phyloP scores from a whole-genome alignment of 2,329 filamentous ascomycete species.

The Epichloe sibirici region DNA sequence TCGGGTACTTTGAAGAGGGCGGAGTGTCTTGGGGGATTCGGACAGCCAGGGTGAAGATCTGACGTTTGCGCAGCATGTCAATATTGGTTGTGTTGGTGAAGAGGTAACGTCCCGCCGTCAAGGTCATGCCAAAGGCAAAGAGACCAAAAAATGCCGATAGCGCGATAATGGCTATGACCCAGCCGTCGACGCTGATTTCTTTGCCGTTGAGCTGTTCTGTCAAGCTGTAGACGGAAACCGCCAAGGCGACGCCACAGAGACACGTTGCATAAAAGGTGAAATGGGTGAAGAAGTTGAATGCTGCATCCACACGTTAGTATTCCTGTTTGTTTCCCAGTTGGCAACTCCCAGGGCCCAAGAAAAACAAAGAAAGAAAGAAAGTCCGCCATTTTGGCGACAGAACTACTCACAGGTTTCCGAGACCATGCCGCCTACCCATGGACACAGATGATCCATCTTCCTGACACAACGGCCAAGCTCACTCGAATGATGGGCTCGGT shows the following conservation, averaged over 20 bases:
- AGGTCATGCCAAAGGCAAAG: conserved; percentile 69
- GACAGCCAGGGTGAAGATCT: conserved; percentile 63
- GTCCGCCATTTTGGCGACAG: rapidly evolving
- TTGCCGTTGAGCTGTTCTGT: conserved; percentile 34
- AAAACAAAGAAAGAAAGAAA: no score
- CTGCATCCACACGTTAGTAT: conserved; percentile 18
- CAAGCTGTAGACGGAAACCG: conserved; percentile 52
- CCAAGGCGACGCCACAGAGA: conserved; percentile 53
- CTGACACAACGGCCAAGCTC: conserved; percentile 70
- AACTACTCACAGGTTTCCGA: conserved; percentile 58
- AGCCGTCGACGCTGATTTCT: conserved; percentile 34
- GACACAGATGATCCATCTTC: conserved; percentile 94
- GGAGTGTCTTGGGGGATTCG: conserved; percentile 44
- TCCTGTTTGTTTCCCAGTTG: neutral
- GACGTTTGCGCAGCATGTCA: conserved; percentile 55
- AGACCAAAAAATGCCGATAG: conserved; percentile 62
- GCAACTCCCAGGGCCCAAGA: no score
- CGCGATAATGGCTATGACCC: conserved; percentile 54
- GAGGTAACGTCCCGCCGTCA: conserved; percentile 58
- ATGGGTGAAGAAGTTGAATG: conserved; percentile 87
- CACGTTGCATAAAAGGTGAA: conserved; percentile 64
- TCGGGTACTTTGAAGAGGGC: conserved; percentile 30
- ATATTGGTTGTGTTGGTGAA: conserved; percentile 72
- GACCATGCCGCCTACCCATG: conserved; percentile 91
- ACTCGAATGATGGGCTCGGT: conserved; percentile 76